Evolutionary conservation across 1,284 basidiomycete genomes (phyloP).

Genomic region (Trametes polyzona): DNA sequence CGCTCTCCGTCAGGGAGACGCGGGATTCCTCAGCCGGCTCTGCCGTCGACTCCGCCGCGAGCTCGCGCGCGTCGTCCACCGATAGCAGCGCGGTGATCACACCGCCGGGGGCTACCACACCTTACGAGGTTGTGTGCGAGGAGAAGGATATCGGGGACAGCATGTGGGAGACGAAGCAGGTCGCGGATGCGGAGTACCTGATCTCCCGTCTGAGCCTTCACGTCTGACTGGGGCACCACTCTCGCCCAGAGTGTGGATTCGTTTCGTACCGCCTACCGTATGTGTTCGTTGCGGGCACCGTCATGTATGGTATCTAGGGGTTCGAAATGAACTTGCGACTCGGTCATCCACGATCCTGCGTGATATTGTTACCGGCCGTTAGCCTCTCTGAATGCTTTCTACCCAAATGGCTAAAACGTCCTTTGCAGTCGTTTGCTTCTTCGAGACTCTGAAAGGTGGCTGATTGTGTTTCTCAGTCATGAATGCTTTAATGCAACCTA

Average conservation of each 20-base stretch:
- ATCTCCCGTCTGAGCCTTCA: constrained; percentile 8
- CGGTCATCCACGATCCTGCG: not conserved
- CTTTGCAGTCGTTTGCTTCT: too few species aligned
- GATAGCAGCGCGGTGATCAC: constrained; percentile 8
- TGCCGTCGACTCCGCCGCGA: constrained; percentile 11
- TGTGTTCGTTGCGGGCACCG: constrained; percentile 15
- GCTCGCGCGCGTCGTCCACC: constrained; percentile 14
- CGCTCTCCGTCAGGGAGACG: not conserved
- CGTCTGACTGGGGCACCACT: not conserved
- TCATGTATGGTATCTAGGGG: constrained; percentile 13
- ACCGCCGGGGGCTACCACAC: constrained; percentile 4
- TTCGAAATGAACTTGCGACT: not conserved
- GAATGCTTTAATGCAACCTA: too few species aligned
- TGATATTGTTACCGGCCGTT: not conserved
- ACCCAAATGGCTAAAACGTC: not conserved
- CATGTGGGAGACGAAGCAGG: constrained; percentile 12
- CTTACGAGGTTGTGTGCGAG: constrained; percentile 6
- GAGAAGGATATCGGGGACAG: constrained; percentile 13
- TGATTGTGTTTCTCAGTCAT: too few species aligned
- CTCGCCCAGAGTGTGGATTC: constrained; percentile 2
- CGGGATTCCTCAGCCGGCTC: constrained; percentile 17
- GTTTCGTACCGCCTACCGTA: not conserved
- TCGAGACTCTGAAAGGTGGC: too few species aligned
- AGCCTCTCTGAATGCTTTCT: not conserved
- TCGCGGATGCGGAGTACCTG: constrained; percentile 11